Base-by-base conservation (phyloP, 768 basidiomycete species). In the Tricholoma matsutake region DNA sequence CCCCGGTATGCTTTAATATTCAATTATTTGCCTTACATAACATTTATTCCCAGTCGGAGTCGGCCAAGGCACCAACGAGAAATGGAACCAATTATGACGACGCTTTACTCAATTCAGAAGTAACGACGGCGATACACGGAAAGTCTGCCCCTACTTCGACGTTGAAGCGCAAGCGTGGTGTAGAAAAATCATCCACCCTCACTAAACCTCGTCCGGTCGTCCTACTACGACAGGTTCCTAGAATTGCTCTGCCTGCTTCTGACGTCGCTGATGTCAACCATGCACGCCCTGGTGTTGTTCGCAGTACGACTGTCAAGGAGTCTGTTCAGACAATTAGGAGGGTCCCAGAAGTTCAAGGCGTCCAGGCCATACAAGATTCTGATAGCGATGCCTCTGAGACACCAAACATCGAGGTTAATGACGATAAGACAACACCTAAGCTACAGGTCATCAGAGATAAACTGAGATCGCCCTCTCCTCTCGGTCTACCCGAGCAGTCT, bases 91-190 rank as follows among this genome's bases (percentile, higher is more conserved):
- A 34, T 41, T 59, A 47, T 34, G 47, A 61, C 34, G 54, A 58
- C 5, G 22, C 18, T n/a, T 58, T 34, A 32, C 14, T 13, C 39
- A 52, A 56, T 31, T 34, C 25, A 49, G 37, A 53, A 31, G 16
- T 20, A 53, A 34, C 2, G 13, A 16, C 45, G 31, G 11, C 28
- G 37, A 39, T n/a, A 32, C 13, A 35, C 16, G 31, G 16, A 2
- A 56, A 32, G 9, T 56, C 56, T 6, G 28, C 47, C 20, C 28
- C 64, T 32, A 43, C 68, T 9, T 63, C 68, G 4, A 69, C 51
- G 37, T 64, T 81, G 43, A 81, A 82, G 63, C 76, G 80, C 35
- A 82, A 81, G 64, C 71, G 80, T 60, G 75, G 72, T 16, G 61
- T 72, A 29, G 76, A 78, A 35, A 63, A 59, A 47, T 11, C 64